A percentile compares a stretch with the other conserved stretches of the same genome.
These are phyloP conservation scores for Apiotrichum sp. DNA, from an alignment of 1,284 basidiomycete genomes.

Conservation along the genomic window DNA sequence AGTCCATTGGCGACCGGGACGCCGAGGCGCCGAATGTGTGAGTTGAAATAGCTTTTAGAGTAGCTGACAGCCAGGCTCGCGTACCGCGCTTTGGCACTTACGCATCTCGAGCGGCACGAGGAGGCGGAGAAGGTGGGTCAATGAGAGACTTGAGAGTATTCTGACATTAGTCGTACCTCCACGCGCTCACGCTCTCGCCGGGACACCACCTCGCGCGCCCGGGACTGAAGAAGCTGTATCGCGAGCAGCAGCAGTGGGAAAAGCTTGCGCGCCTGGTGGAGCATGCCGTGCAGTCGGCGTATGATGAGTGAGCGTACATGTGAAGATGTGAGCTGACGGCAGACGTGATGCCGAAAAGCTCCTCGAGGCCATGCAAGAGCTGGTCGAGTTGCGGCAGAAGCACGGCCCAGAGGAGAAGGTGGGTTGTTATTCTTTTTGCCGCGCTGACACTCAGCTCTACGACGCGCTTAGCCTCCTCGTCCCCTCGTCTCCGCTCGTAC, in stretches of 20 bases:
- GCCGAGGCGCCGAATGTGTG: conserved; percentile 60
- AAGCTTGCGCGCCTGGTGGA: conserved; percentile 56
- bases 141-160: neutral
- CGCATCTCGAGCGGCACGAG: conserved; percentile 63
- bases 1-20: conserved; percentile 57
- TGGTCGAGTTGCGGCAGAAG: conserved; percentile 60
- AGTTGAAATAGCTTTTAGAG: conserved; percentile 25
- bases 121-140: conserved; percentile 73
- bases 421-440: conserved; percentile 5
- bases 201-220: conserved; percentile 62
- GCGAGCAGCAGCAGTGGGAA: conserved; percentile 58
- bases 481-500: conserved; percentile 65
- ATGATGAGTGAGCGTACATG: conserved; percentile 52
- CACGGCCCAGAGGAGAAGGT: conserved; percentile 61
- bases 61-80: conserved; percentile 56
- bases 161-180: conserved; percentile 60
- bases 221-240: conserved; percentile 71
- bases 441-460: conserved; percentile 54
- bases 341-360: conserved; percentile 74
- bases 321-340: conserved; percentile 3
- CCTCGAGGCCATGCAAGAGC: conserved; percentile 69
- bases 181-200: conserved; percentile 61
- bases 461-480: conserved; percentile 64
- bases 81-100: conserved; percentile 68
- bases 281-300: conserved; percentile 54